Conservation (phyloP, 768 basidiomycete genomes). For the Rhodotorula diobovata region DNA sequence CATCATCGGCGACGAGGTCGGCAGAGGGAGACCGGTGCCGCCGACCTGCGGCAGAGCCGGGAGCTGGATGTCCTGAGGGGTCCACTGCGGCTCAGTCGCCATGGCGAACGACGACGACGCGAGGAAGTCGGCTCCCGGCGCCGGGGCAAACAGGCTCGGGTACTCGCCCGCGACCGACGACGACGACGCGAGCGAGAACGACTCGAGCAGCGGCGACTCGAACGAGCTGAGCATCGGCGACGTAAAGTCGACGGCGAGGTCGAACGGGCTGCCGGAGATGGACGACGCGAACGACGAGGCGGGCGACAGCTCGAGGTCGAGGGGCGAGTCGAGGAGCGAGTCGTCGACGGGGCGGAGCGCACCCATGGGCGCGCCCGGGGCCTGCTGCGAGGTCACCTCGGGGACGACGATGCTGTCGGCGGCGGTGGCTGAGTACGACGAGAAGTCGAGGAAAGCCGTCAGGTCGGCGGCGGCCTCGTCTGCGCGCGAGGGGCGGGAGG, state of each 20-base stretch:
- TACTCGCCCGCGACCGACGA: slow-evolving; percentile 2
- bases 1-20: slow-evolving; percentile 1
- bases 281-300: slow-evolving; percentile 23
- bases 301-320: slow-evolving; percentile 35
- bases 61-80: background rate
- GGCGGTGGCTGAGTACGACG: slow-evolving; percentile 29
- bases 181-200: background rate
- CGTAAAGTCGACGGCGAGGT: slow-evolving; percentile 14
- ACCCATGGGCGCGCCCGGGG: background rate
- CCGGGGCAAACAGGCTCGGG: slow-evolving; percentile 33
- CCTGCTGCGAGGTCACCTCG: background rate
- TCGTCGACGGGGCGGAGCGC: slow-evolving; percentile 33
- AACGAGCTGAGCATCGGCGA: slow-evolving; percentile 9
- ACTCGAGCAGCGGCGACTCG: slow-evolving; percentile 1
- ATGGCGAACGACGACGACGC: slow-evolving; percentile 3
- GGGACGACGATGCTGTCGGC: background rate
- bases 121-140: background rate
- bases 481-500: background rate
- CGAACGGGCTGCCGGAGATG: slow-evolving; percentile 30
- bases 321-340: slow-evolving; percentile 37
- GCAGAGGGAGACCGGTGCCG: background rate
- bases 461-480: slow-evolving; percentile 33
- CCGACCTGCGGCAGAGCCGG: background rate
- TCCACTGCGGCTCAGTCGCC: background rate
- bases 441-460: slow-evolving; percentile 35